Percentiles rank a stretch among this genome's conserved stretches.
These are phyloP conservation scores for Gossypium thurberi DNA, from an alignment of 345 rosid genomes.

Conservation along the genomic window DNA sequence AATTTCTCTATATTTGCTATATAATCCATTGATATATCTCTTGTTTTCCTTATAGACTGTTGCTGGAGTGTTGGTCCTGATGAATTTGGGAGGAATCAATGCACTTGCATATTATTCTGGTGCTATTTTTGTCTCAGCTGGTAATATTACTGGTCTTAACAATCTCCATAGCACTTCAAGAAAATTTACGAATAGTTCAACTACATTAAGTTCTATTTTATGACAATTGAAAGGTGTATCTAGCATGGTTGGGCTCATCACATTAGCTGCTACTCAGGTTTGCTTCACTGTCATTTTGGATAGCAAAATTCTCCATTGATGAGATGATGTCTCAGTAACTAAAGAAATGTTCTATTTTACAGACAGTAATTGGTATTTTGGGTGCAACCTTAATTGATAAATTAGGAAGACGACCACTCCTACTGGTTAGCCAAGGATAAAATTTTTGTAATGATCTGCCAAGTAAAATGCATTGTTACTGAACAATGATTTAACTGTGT, in stretches of 20 bases:
- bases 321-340: not conserved
- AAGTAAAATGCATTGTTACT: not conserved
- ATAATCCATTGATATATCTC: not conserved
- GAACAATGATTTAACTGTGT: not conserved
- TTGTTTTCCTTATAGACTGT: not conserved
- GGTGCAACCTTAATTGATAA: slow-evolving; percentile 23
- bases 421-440: slow-evolving; percentile 23
- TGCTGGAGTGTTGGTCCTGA: not conserved
- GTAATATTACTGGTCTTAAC: not conserved
- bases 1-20: not conserved
- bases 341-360: not conserved
- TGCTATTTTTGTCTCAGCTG: not conserved
- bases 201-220: not conserved
- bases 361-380: slow-evolving; percentile 3
- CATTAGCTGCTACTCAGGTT: not conserved
- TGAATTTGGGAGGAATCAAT: not conserved
- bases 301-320: no score
- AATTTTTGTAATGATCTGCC: not conserved
- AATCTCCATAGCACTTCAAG: not conserved
- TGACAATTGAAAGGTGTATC: not conserved
- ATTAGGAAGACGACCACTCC: slow-evolving; percentile 34
- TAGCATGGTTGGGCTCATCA: slow-evolving; percentile 4
- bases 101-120: not conserved
- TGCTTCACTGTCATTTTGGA: not conserved
- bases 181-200: not conserved